Evolutionary conservation across 192 early-diverging fungal genomes (phyloP).

Genomic region (Bifiguratus adelaidae): DNA sequence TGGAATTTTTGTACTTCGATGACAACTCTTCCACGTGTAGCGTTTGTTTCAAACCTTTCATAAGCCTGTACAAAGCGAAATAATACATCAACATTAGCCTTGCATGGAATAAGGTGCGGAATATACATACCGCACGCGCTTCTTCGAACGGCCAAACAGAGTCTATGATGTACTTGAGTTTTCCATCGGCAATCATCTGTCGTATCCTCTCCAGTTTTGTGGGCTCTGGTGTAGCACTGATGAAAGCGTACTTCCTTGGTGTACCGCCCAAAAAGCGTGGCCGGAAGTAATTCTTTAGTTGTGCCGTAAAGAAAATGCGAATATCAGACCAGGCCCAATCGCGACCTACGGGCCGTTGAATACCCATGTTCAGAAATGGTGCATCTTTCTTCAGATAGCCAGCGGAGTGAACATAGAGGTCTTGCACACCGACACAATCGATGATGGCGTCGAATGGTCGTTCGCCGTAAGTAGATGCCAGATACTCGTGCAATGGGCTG

Average conservation of each 20-base stretch:
- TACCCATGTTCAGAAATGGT: neutral
- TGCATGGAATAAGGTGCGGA: neutral
- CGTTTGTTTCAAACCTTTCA: neutral
- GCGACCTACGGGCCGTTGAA: neutral
- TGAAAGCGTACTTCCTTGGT: neutral
- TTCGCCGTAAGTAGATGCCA: neutral
- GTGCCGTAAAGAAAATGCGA: neutral
- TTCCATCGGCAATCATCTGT: neutral
- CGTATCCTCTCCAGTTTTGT: neutral
- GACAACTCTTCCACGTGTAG: neutral
- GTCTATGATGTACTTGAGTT: neutral
- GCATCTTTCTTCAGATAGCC: neutral
- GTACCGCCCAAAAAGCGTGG: neutral
- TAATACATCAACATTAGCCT: neutral
- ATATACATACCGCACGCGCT: neutral
- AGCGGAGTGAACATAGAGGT: neutral
- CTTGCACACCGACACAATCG: neutral
- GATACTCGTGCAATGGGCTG: neutral
- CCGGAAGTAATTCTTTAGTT: neutral
- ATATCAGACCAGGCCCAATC: neutral
- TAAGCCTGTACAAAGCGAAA: neutral
- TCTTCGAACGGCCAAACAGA: slow-evolving; percentile 1
- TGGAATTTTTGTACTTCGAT: neutral
- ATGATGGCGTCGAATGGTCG: slow-evolving; percentile 2
- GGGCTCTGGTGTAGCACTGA: neutral